Evolutionary conservation across 2,329 filamentous ascomycete species (phyloP).

Genomic region (Drechslera avenae): DNA sequence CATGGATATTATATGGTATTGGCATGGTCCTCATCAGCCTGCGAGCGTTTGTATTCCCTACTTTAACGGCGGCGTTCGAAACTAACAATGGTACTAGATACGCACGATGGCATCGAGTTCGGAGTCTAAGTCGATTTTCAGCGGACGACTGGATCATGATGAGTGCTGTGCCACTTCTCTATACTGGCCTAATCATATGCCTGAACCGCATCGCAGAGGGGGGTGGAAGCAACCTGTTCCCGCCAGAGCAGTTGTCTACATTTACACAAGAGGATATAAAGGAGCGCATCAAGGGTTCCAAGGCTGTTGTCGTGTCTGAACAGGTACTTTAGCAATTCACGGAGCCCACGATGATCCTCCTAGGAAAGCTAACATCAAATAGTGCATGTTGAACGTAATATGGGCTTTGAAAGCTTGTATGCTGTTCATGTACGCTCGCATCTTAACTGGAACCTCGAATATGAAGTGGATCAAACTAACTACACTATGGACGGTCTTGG

Average conservation of each 20-base stretch:
- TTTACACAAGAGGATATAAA: constrained; percentile 49
- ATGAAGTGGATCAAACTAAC: constrained; percentile 57
- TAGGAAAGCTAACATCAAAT: constrained; percentile 49
- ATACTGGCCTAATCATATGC: constrained; percentile 50
- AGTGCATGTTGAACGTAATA: constrained; percentile 66
- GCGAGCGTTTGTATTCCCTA: constrained; percentile 29
- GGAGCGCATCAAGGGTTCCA: constrained; percentile 52
- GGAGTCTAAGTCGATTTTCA: constrained; percentile 25
- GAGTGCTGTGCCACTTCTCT: constrained; percentile 37
- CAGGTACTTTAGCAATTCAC: constrained; percentile 38
- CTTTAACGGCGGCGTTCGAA: not conserved
- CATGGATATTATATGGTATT: constrained; percentile 39
- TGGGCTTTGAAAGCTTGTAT: constrained; percentile 64
- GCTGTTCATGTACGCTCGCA: constrained; percentile 61
- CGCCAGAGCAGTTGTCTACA: constrained; percentile 42
- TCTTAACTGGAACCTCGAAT: constrained; percentile 55
- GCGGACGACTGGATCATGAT: constrained; percentile 42
- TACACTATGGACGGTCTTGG: constrained; percentile 54
- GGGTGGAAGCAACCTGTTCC: constrained; percentile 53
- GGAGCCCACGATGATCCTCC: not conserved
- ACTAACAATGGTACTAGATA: constrained; percentile 17
- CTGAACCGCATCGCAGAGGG: constrained; percentile 50
- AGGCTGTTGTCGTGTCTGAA: constrained; percentile 53
- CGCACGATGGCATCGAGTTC: constrained; percentile 36
- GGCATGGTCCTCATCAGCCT: constrained; percentile 35